Percentiles rank a stretch among this genome's conserved stretches.
These are phyloP conservation scores for Pseudofabraea citricarpa DNA, from an alignment of 2,329 filamentous ascomycete genomes.

Conservation along the genomic window DNA sequence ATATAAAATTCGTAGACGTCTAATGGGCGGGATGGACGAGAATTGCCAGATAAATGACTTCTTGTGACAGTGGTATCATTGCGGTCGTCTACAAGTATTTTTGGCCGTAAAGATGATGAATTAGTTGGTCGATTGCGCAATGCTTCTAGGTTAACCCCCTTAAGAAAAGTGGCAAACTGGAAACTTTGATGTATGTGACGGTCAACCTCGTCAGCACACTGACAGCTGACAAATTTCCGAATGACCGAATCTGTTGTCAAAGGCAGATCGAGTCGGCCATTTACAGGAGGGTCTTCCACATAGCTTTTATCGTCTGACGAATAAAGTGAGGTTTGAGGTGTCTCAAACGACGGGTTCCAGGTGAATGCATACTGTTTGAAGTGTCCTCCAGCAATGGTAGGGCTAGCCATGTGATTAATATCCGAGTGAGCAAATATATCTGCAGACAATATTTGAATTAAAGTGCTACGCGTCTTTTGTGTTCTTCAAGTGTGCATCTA, in stretches of 20 bases:
- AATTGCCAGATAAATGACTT: background rate
- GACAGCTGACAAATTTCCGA: background rate
- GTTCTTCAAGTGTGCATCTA: too few relatives aligned
- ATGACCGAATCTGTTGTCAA: background rate
- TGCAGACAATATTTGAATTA: too few relatives aligned
- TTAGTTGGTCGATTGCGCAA: background rate
- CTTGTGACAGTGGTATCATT: slow-evolving; percentile 5
- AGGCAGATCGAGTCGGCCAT: background rate
- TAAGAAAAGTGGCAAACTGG: background rate
- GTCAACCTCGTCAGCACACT: slow-evolving; percentile 2
- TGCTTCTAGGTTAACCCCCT: background rate
- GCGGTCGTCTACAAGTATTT: slow-evolving; percentile 7
- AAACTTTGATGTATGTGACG: slow-evolving; percentile 3
- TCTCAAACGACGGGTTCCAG: slow-evolving; percentile 4
- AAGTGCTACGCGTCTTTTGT: too few relatives aligned
- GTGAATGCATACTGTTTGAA: slow-evolving; percentile 5
- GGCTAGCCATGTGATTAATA: too few relatives aligned
- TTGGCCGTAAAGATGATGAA: background rate
- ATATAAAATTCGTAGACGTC: slow-evolving; percentile 4
- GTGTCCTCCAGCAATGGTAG: too few relatives aligned
- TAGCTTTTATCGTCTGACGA: background rate
- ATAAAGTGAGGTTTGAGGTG: slow-evolving; percentile 1
- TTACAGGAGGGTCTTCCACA: background rate
- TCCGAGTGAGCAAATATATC: too few relatives aligned
- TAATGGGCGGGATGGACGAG: slow-evolving; percentile 1